A percentile compares a stretch with the other conserved stretches of the same genome.
Evolutionary conservation across 164 flowering plant species (phyloP).

Genomic region (Vitis amurensis): DNA sequence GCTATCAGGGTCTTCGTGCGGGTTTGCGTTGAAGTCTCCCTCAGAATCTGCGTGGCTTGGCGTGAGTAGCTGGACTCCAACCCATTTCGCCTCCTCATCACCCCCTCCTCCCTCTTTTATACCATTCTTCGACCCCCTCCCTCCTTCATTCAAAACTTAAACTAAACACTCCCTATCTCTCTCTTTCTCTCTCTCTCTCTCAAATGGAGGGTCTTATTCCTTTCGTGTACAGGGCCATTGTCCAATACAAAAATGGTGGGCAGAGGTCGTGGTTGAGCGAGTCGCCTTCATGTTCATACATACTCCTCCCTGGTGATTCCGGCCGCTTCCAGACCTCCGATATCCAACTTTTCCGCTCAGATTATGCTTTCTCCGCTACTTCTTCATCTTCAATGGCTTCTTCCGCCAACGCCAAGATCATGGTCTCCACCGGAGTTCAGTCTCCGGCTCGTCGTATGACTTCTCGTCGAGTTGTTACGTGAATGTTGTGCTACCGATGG

Average conservation of each 20-base stretch:
- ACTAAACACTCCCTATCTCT: not conserved
- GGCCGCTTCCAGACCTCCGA: conserved; percentile 65
- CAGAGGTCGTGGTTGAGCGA: conserved; percentile 47
- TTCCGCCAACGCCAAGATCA: conserved; percentile 22
- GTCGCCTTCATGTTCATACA: conserved; percentile 69
- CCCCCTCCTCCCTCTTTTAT: conserved; percentile 15
- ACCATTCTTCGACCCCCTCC: conserved; percentile 9
- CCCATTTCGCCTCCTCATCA: conserved; percentile 42
- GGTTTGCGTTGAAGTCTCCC: conserved; percentile 24
- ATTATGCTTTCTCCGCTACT: conserved; percentile 26
- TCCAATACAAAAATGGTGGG: conserved; percentile 56
- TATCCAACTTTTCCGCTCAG: conserved; percentile 33
- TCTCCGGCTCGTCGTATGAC: conserved; percentile 34
- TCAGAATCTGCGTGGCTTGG: conserved; percentile 20
- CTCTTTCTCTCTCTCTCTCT: not conserved
- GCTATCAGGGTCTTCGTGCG: conserved; percentile 33
- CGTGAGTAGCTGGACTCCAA: conserved; percentile 31
- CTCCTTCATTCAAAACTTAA: not conserved
- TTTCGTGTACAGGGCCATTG: conserved; percentile 64
- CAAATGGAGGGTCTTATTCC: conserved; percentile 90
- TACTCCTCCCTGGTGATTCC: conserved; percentile 76
- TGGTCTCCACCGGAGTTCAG: conserved; percentile 29
- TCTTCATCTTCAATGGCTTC: conserved; percentile 19
- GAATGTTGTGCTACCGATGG: not conserved
- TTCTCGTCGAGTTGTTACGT: conserved; percentile 30